phyloP scores from a whole-genome alignment of 1,139 yeast species.

The Meyerozyma smithsonii region DNA sequence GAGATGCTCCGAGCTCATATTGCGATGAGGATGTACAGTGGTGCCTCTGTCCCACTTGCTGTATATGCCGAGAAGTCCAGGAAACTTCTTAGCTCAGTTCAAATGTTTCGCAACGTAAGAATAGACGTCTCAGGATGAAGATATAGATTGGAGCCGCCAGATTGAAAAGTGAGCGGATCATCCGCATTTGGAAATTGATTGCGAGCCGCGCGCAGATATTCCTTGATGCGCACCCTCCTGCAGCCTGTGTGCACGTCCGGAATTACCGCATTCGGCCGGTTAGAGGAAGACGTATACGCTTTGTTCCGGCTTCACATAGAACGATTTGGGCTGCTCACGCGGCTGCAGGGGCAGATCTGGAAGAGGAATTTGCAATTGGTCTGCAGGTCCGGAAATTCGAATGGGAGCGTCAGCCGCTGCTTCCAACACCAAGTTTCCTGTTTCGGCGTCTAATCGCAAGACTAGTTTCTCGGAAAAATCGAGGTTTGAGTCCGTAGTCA shows the following conservation, averaged over 20 bases:
- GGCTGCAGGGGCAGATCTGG: not conserved
- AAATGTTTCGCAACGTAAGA: no score
- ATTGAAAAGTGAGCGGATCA: no score
- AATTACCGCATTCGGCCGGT: no score
- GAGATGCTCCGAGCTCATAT: constrained; percentile 1
- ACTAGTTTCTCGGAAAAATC: not conserved
- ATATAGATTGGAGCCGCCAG: no score
- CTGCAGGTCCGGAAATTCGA: not conserved
- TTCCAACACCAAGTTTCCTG: not conserved
- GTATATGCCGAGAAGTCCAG: no score
- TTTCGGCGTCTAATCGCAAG: not conserved
- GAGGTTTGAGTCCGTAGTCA: not conserved
- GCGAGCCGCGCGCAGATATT: not conserved
- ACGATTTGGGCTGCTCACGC: not conserved
- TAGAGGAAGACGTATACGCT: not conserved
- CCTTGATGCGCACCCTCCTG: no score
- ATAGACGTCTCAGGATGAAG: no score
- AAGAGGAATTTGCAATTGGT: not conserved
- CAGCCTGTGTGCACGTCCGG: no score
- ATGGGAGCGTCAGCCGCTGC: not conserved
- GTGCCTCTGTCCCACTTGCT: no score
- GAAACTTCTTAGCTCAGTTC: no score
- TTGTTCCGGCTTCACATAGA: not conserved
- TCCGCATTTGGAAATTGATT: not conserved
- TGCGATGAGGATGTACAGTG: no score